Evolutionary conservation across 164 flowering plant species (phyloP), one percentile per base, ranked within the genome.

Genomic region (Akebia trifoliata): DNA sequence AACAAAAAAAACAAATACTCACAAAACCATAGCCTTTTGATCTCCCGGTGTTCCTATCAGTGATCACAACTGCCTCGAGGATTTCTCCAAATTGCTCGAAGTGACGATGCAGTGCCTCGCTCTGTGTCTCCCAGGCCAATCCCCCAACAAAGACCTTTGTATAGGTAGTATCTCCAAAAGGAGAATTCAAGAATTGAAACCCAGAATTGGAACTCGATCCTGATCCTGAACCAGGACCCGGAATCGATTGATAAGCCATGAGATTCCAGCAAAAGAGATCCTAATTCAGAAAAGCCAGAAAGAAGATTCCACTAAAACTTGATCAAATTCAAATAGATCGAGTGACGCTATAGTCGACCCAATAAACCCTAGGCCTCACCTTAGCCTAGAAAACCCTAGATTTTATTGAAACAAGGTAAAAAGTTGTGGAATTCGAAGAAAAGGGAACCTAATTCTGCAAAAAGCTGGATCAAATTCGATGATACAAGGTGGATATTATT

Each of bases 1-100:
- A 43, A 43, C 22, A 43, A 44, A 38, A 59, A 42, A 48, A 63
- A 46, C 59, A 62, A 60, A 74, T 60, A 84, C 98, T 89, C 84
- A 92, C 98, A 76, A 92, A 92, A 53, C 98, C 98, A 37, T 90
- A 93, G 66, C 98, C 96, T 65, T 93, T 93, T 59, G 98, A 93
- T 67, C 98, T 78, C 39, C 96, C 94, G 4, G 94, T 87, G 60
- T 84, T 82, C 79, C 86, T 90, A 65, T 93, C 97, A 40, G 81
- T 68, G 77, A 93, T 93, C 17, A 90, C 95, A n/a, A 93, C 98
- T 12, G 98, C 98, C 66, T 93, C 98, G 1, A 90, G 87, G 48
- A 93, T 93, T 31, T 90, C 98, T 1, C 98, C 97, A 53, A 84
- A 93, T 66, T 87, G 96, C 76, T 86, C 96, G 50, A 90, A 93